These are phyloP conservation scores for Heterobasidion annosum DNA, from an alignment of 1,284 basidiomycete species.

Conservation along the genomic window DNA sequence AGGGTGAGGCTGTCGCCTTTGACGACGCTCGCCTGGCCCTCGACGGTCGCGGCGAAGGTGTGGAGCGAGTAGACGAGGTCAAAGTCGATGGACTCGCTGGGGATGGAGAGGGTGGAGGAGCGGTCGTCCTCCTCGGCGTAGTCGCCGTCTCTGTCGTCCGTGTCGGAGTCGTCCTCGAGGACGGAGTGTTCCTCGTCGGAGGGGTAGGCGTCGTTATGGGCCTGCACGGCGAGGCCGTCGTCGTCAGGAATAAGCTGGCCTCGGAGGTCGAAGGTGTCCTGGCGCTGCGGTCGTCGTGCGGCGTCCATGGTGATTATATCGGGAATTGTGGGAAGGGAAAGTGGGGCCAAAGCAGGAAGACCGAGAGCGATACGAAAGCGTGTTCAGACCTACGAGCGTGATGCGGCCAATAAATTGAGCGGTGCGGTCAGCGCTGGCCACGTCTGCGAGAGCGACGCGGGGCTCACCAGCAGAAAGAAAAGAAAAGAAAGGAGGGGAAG, in stretches of 20 bases:
- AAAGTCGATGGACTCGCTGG: slow-evolving; percentile 87
- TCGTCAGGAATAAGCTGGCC: slow-evolving; percentile 59
- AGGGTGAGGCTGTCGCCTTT: slow-evolving; percentile 91
- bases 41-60: slow-evolving; percentile 92
- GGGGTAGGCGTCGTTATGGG: slow-evolving; percentile 36
- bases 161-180: slow-evolving; percentile 70
- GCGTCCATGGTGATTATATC: background rate
- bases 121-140: slow-evolving; percentile 64
- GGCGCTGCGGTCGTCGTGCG: slow-evolving; percentile 20
- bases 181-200: slow-evolving; percentile 72
- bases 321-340: background rate
- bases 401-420: no score
- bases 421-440: slow-evolving; percentile 12
- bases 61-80: slow-evolving; percentile 85
- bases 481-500: slow-evolving; percentile 19
- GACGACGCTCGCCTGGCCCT: slow-evolving; percentile 94
- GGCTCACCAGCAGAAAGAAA: slow-evolving; percentile 22
- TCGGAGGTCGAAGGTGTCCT: slow-evolving; percentile 66
- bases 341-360: background rate
- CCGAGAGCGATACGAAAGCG: no score
- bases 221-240: slow-evolving; percentile 30
- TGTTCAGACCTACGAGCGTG: no score
- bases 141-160: slow-evolving; percentile 52
- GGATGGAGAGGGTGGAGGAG: slow-evolving; percentile 78
- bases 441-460: slow-evolving; percentile 37